Evolutionary conservation across 768 basidiomycete genomes (phyloP).

Genomic region (Naganishia antarctica): DNA sequence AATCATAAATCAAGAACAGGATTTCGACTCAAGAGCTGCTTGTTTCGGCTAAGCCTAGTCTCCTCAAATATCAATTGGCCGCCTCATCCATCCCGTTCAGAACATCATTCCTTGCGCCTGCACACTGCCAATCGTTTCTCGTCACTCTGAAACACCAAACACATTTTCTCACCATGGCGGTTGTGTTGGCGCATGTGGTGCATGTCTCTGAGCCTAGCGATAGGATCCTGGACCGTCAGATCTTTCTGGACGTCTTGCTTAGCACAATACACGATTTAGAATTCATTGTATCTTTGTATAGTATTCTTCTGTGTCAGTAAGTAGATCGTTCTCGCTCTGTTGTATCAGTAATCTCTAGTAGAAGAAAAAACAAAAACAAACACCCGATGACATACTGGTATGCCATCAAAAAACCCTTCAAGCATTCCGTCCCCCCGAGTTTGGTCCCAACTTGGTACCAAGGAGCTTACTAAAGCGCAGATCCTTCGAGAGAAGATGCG

Average conservation of each 20-base stretch:
- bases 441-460: too few relatives aligned
- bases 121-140: neutral
- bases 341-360: neutral
- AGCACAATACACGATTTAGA: slow-evolving; percentile 3
- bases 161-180: slow-evolving; percentile 2
- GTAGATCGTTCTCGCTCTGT: too few relatives aligned
- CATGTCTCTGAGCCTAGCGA: slow-evolving; percentile 44
- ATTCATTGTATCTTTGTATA: neutral
- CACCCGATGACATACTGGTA: too few relatives aligned
- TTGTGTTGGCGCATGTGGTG: slow-evolving; percentile 21
- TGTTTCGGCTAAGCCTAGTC: neutral
- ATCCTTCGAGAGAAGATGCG: too few relatives aligned
- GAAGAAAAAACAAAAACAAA: neutral
- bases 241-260: slow-evolving; percentile 10
- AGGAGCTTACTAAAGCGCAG: too few relatives aligned
- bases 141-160: neutral
- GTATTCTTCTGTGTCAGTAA: too few relatives aligned
- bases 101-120: slow-evolving; percentile 21
- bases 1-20: slow-evolving; percentile 16
- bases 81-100: slow-evolving; percentile 51
- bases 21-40: slow-evolving; percentile 11
- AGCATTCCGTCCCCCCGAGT: too few relatives aligned
- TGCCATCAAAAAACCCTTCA: too few relatives aligned
- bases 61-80: slow-evolving; percentile 34
- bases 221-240: slow-evolving; percentile 46